Evolutionary conservation across 108 stramenopile species (phyloP).

Genomic region (Nitzschia sp.): DNA sequence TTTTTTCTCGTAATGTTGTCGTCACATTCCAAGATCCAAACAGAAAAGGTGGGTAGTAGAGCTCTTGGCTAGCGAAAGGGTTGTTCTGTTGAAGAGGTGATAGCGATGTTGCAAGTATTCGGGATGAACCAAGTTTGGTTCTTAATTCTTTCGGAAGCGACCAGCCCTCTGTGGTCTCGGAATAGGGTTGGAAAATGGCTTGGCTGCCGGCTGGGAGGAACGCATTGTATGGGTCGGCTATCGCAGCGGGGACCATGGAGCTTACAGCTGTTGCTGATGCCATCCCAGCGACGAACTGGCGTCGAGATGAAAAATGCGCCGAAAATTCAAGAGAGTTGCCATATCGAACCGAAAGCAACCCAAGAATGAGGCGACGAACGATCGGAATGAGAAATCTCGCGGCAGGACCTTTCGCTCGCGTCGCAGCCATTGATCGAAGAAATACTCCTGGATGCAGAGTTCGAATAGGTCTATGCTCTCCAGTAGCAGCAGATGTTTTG

Average conservation of each 20-base stretch:
- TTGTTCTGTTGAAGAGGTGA: conserved; percentile 36
- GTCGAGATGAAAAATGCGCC: no score
- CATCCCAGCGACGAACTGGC: background rate
- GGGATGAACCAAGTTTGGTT: conserved; percentile 24
- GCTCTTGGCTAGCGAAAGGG: conserved; percentile 39
- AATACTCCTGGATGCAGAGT: no score
- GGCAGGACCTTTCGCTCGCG: no score
- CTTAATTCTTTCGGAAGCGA: background rate
- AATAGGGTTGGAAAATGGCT: conserved; percentile 10
- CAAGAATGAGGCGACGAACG: no score
- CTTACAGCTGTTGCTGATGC: background rate
- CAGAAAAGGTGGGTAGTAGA: conserved; percentile 48
- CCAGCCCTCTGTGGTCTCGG: conserved; percentile 13
- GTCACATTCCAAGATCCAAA: conserved; percentile 52
- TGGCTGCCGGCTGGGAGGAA: conserved; percentile 25
- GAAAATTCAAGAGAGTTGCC: no score
- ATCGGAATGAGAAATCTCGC: no score
- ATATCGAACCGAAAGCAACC: no score
- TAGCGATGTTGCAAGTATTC: conserved; percentile 24
- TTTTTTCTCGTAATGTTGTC: conserved; percentile 46
- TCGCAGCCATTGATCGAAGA: no score
- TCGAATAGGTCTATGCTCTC: no score
- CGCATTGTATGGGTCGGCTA: conserved; percentile 28
- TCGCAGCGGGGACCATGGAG: background rate
- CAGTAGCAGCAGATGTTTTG: no score